Base-by-base conservation (phyloP, 2,329 filamentous ascomycete species). In the Fusarium udum region DNA sequence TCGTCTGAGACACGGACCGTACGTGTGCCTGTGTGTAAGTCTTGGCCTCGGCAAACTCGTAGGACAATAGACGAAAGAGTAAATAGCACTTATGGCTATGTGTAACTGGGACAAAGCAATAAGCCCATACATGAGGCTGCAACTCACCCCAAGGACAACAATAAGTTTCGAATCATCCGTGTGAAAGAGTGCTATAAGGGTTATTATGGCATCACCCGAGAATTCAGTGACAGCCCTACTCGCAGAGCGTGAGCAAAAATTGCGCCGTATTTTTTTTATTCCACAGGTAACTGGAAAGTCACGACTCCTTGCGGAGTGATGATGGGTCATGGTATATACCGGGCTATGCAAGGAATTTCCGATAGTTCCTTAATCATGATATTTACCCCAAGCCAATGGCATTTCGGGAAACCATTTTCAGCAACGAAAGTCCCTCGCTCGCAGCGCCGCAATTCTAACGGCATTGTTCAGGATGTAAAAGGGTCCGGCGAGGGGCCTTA, bases 1-100 rank as follows among this genome's bases (percentile, higher is more conserved):
- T 52, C 42, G 48, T 58, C 56, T 62, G 49, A 67, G 52, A 65
- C 63, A 63, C 70, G 70, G 67, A 61, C 57, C 60, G 56, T 63
- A 63, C 37, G 37, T 64, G 39, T 55, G 61, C 55, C 57, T 51
- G 45, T 51, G 40, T 58, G 43, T 61, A 43, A 46, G 61, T 58
- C 57, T 61, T 61, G 45, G 55, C 61, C 61, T 55, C 52, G 48
- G 40, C 22, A 51, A 46, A 43, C 64, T 61, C 24, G 61, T 53
- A 55, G 36, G 59, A 64, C 46, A 42, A 45, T 49, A 34, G 34
- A 31, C 12, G 20, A 55, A 52, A 36, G 36, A 55, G 26, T 46
- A 48, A 22, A 31, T 31, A 61, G 53, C 34, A 39, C 28, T 40
- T 18, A 68, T 61, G 45, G 31, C 37, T 52, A 49, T 36, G 37